Base-by-base conservation (phyloP, 73 alveolate species). In the Symbiodinium natans region DNA sequence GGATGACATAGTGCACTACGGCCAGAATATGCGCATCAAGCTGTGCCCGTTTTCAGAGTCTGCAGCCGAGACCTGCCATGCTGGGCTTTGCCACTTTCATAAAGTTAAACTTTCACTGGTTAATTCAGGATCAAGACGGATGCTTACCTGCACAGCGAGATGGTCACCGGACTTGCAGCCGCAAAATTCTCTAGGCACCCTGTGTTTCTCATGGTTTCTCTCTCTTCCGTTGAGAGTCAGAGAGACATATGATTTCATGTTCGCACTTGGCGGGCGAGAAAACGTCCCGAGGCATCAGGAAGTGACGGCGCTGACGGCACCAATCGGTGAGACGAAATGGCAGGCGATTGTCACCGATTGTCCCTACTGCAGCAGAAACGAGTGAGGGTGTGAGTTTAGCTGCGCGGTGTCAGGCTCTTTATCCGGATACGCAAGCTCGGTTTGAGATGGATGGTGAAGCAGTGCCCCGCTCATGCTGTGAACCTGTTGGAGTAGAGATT, bases 281-380 rank as follows among this genome's bases (percentile, higher is more conserved):
- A 17, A 36, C 75, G 2, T 41, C 31, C 15, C 43, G n/a, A 88
- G 99, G 94, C 99, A 99, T 86, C 99, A 99, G 88, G 99, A 99
- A 92, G 99, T 99, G 54, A 98, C 99, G 82, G 83, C 99, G 92
- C 56, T 94, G 89, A 92, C 99, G 7, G 99, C 97, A 98, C 99
- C 99, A 89, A 95, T 68, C 94, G 99, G 99, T 39, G 99, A 99
- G 92, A 99, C 99, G 42, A 99, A 99, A 8, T 99, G 99, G 99
- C 99, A 95, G 94, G 94, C 71, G 33, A 21, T 39, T 52, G 15
- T 52, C 13, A 27, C 21, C 68, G 68, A n/a, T n/a, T n/a, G n/a
- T n/a, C n/a, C n/a, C n/a, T n/a, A n/a, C n/a, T n/a, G n/a, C n/a
- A n/a, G n/a, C n/a, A n/a, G n/a, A n/a, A n/a, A n/a, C n/a, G n/a